A percentile compares a stretch with the other conserved stretches of the same genome.
Conservation (phyloP, 75 land plant genomes). For the Pinus tabuliformis region DNA sequence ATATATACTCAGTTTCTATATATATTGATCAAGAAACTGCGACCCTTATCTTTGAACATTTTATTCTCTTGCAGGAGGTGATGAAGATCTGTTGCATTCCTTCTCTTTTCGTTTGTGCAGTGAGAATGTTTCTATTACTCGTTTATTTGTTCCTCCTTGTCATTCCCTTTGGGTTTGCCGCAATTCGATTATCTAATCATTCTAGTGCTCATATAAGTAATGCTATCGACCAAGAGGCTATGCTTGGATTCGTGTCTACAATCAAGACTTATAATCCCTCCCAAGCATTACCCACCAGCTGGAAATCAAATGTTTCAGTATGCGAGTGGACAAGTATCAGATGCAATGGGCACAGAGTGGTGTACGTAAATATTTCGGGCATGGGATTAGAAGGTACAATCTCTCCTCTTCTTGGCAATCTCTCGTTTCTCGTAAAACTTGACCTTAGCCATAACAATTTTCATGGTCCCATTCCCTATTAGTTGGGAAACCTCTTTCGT, state of each 20-base stretch:
- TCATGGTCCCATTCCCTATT: slow-evolving; percentile 16
- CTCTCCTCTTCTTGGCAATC: slow-evolving; percentile 1
- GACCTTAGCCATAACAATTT: slow-evolving; percentile 14
- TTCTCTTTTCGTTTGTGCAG: too few relatives aligned
- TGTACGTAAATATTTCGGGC: slow-evolving; percentile 4
- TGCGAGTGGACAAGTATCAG: background rate
- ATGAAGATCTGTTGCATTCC: too few relatives aligned
- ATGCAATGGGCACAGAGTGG: background rate
- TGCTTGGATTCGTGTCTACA: background rate
- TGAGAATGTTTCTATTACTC: too few relatives aligned
- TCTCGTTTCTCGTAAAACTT: background rate
- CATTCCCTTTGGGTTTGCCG: too few relatives aligned
- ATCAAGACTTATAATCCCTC: background rate
- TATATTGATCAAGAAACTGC: too few relatives aligned
- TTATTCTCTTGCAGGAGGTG: too few relatives aligned
- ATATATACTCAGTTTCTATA: too few relatives aligned
- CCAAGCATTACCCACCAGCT: background rate
- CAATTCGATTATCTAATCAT: background rate
- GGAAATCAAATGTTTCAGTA: background rate
- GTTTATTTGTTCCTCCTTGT: too few relatives aligned
- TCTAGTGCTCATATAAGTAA: background rate
- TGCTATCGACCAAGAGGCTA: background rate
- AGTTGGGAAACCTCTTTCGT: background rate
- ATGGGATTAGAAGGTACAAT: slow-evolving; percentile 15
- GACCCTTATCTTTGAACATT: too few relatives aligned